These are phyloP conservation scores for Taphrina flavorubra DNA, from an alignment of 1,139 yeast species.

Conservation along the genomic window DNA sequence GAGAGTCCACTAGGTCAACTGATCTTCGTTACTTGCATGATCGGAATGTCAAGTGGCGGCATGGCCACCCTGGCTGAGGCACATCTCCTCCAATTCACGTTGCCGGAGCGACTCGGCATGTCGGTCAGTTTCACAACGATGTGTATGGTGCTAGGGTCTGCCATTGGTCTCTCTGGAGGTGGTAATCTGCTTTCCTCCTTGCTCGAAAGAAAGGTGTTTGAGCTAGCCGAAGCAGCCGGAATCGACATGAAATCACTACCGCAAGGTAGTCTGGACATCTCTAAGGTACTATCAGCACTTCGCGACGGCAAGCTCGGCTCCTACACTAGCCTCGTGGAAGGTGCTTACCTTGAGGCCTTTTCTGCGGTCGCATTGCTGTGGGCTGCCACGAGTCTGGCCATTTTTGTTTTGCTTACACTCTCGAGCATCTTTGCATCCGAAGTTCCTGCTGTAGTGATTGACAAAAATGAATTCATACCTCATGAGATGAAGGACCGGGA, in stretches of 20 bases:
- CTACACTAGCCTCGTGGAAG: neutral
- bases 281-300: constrained; percentile 3
- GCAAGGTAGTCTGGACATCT: neutral
- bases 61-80: constrained; percentile 5
- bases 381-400: constrained; percentile 2
- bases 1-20: neutral
- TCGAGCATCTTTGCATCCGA: neutral
- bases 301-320: neutral
- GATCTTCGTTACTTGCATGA: constrained; percentile 1
- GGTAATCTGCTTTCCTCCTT: neutral
- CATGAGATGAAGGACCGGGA: neutral
- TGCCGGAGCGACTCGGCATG: constrained; percentile 1
- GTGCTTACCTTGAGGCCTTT: neutral
- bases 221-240: neutral
- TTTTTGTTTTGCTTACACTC: neutral
- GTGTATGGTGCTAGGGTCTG: constrained; percentile 2
- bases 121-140: constrained; percentile 1
- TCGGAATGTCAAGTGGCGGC: neutral
- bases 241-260: neutral
- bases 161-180: neutral
- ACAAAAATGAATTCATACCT: neutral
- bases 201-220: neutral
- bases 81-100: constrained; percentile 2
- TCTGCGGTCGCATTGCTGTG: neutral
- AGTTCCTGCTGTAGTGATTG: neutral